Percentiles rank a stretch among this genome's conserved stretches.
phyloP scores from a whole-genome alignment of 1,139 yeast species.

The Suhomyces panamericanus region DNA sequence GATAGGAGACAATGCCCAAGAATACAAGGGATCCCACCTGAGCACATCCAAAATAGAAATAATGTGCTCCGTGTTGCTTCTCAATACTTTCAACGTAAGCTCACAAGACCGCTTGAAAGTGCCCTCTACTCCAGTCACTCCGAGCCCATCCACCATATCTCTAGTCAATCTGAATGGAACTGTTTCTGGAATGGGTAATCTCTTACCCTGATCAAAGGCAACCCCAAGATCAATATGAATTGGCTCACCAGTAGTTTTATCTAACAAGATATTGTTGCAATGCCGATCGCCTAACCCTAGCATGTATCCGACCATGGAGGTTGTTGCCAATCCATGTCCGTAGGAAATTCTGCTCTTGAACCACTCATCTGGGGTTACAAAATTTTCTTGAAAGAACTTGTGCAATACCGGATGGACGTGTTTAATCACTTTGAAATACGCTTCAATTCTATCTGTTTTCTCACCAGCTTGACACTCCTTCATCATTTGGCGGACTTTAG shows the following conservation, averaged over 20 bases:
- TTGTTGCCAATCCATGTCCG: conserved; percentile 78
- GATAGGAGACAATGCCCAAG: conserved; percentile 83
- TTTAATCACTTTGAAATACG: conserved; percentile 50
- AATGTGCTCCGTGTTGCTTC: conserved; percentile 68
- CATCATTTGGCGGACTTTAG: conserved; percentile 68
- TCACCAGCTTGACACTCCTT: conserved; percentile 52
- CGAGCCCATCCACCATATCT: conserved; percentile 92
- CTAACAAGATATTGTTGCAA: conserved; percentile 85
- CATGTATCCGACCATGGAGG: conserved; percentile 83
- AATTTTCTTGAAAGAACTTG: conserved; percentile 69
- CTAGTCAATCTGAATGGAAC: conserved; percentile 92
- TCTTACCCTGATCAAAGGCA: conserved; percentile 89
- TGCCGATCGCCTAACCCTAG: conserved; percentile 96
- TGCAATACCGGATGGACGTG: conserved; percentile 68
- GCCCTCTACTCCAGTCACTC: conserved; percentile 79
- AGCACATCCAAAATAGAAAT: conserved; percentile 82
- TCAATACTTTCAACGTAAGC: conserved; percentile 65
- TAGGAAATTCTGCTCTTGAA: conserved; percentile 62
- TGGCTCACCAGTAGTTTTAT: conserved; percentile 79
- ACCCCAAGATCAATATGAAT: conserved; percentile 95
- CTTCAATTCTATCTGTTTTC: conserved; percentile 46
- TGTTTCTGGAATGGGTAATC: conserved; percentile 83
- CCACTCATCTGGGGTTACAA: conserved; percentile 71
- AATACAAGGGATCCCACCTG: conserved; percentile 88
- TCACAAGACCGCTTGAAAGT: conserved; percentile 72